Evolutionary conservation across 2,329 filamentous ascomycete species (phyloP), one percentile per base, ranked within the genome.

Genomic region (Aspergillus transmontanensis): DNA sequence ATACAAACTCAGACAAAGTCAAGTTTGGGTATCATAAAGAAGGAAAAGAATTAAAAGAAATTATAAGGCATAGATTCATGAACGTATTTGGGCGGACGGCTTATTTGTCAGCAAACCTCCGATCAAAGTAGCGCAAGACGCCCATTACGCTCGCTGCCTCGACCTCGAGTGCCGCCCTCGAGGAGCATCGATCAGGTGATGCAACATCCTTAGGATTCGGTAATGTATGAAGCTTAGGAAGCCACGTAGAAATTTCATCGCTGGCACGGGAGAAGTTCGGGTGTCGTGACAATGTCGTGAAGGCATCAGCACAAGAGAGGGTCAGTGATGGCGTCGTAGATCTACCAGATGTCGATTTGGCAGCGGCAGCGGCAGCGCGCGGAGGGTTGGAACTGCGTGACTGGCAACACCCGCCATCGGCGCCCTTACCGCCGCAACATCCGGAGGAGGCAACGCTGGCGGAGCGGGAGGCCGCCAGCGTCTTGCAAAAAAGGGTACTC

Each of bases 61-160:
- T 50, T 41, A 67, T 48, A 45, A 53, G 54, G 55, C 57, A 30
- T 19, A 41, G 16, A 56, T 46, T 53, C 58, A 53, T 34, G 23
- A 50, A 54, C 45, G 59, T 48, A 53, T 23, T 50, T 54, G 34
- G 21, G 46, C 53, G 19, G 41, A 48, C 21, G 12, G 11, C 48
- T 70, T 71, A 77, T 72, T 79, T 78, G 58, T 78, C 77, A 43
- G 78, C 77, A 61, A 94, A 94, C 59, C 91, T 82, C 57, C 92
- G 84, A 71, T 94, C 91, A 78, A 94, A 94, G 66, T 91, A 89
- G 76, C 91, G 91, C 64, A 94, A 79, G n/a, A 93, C 91, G 48
- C 89, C 90, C 91, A 94, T 93, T 60, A 94, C 92, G 75, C 90
- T 93, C 0, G 91, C 91, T 7, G 91, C 90, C 78, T 94, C 91